These are phyloP conservation scores for Colletotrichum paranaense DNA, from an alignment of 2,329 filamentous ascomycete species.

Conservation along the genomic window DNA sequence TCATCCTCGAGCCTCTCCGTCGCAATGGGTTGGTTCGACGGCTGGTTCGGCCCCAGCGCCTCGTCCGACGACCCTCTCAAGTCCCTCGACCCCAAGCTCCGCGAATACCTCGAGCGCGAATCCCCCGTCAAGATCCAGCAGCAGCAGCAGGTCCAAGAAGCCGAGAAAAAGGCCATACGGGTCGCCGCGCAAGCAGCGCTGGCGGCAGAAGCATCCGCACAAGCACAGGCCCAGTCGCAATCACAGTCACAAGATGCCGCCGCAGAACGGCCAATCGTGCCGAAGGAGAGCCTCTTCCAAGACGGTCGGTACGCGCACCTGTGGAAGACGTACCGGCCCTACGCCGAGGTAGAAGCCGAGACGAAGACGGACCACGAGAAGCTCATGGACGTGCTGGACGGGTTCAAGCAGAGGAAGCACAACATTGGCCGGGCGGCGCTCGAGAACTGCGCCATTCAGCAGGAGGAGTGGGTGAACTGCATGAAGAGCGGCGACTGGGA, in stretches of 20 bases:
- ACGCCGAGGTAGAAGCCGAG: slow-evolving; percentile 74
- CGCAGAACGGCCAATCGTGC: slow-evolving; percentile 48
- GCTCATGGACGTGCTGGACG: slow-evolving; percentile 81
- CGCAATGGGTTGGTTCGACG: slow-evolving; percentile 69
- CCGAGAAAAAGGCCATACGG: slow-evolving; percentile 28
- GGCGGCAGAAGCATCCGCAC: slow-evolving; percentile 26
- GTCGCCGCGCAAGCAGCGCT: slow-evolving; percentile 36
- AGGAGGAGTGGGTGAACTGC: slow-evolving; percentile 85
- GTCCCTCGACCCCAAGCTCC: slow-evolving; percentile 84
- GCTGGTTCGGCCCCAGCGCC: slow-evolving; percentile 57
- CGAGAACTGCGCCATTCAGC: slow-evolving; percentile 93
- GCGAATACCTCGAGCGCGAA: slow-evolving; percentile 87
- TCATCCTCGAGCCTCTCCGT: background rate
- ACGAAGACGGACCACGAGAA: slow-evolving; percentile 83
- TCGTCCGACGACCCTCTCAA: slow-evolving; percentile 68
- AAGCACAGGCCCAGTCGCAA: slow-evolving; percentile 19
- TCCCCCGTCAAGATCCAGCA: slow-evolving; percentile 76
- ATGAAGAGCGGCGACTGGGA: slow-evolving; percentile 77
- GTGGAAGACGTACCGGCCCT: slow-evolving; percentile 90
- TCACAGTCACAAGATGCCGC: slow-evolving; percentile 12
- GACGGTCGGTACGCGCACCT: slow-evolving; percentile 82
- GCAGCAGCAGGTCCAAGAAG: slow-evolving; percentile 34
- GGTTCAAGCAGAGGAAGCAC: slow-evolving; percentile 84
- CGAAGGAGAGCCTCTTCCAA: slow-evolving; percentile 64
- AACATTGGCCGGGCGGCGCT: slow-evolving; percentile 84